Conservation (phyloP, 129 eudicot genomes). For the Glebionis coronaria region DNA sequence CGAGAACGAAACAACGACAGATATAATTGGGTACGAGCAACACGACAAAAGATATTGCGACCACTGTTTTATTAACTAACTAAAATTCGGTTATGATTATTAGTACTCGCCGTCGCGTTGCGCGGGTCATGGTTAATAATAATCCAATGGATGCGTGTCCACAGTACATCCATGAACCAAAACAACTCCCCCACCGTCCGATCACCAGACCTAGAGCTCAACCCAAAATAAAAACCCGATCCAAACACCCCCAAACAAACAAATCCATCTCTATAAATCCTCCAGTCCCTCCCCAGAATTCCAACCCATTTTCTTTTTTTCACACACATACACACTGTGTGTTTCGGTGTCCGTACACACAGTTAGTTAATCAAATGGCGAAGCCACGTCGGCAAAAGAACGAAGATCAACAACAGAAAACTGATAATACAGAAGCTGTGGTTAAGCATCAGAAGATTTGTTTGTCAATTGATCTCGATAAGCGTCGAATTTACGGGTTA, state of each 20-base stretch:
- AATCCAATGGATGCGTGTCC: slow-evolving; percentile 8
- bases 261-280: slow-evolving; percentile 31
- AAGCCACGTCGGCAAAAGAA: slow-evolving; percentile 80
- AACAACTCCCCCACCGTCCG: slow-evolving; percentile 17
- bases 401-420: slow-evolving; percentile 65
- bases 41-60: no score
- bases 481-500: slow-evolving; percentile 86
- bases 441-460: slow-evolving; percentile 94
- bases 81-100: no score
- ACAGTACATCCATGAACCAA: slow-evolving; percentile 4
- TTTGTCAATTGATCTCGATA: slow-evolving; percentile 68
- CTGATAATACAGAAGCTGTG: slow-evolving; percentile 63
- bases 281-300: slow-evolving; percentile 17
- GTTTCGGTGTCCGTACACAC: slow-evolving; percentile 24
- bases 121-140: no score
- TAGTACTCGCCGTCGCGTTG: no score
- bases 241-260: slow-evolving; percentile 4
- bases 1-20: no score
- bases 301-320: slow-evolving; percentile 13
- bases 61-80: no score
- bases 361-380: slow-evolving; percentile 55
- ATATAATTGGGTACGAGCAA: no score
- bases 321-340: slow-evolving; percentile 14
- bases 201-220: slow-evolving; percentile 48
- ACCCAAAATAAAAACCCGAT: slow-evolving; percentile 15